A percentile compares a stretch with the other conserved stretches of the same genome.
Conservation (phyloP, 768 basidiomycete species). For the Pleurotus platypus region DNA sequence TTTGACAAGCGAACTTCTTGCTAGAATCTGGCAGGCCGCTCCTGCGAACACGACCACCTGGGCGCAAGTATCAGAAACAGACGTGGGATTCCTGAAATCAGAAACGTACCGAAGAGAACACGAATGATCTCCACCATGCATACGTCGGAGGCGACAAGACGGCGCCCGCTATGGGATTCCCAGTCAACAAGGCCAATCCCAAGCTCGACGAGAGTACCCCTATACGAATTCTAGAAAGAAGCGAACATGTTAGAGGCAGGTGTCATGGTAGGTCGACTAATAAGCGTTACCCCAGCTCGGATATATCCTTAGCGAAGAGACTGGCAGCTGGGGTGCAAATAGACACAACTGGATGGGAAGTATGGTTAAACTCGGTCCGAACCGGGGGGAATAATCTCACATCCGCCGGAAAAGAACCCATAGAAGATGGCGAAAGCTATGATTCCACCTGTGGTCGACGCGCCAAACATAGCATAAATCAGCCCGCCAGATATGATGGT, state of each 20-base stretch:
- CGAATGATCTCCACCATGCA: slow-evolving; percentile 37
- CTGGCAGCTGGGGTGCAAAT: slow-evolving; percentile 34
- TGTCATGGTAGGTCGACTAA: not conserved
- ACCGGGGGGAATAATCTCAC: slow-evolving; percentile 24
- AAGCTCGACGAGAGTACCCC: slow-evolving; percentile 41
- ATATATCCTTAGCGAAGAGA: slow-evolving; percentile 34
- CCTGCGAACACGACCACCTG: slow-evolving; percentile 32
- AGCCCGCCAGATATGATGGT: slow-evolving; percentile 37
- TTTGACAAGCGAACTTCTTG: slow-evolving; percentile 27
- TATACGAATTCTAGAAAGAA: slow-evolving; percentile 35
- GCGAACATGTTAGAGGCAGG: not conserved
- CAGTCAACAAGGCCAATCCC: slow-evolving; percentile 42
- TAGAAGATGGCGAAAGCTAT: slow-evolving; percentile 44
- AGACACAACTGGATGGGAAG: slow-evolving; percentile 29
- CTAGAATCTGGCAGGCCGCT: slow-evolving; percentile 25
- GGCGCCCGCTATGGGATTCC: slow-evolving; percentile 52
- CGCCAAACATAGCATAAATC: slow-evolving; percentile 50
- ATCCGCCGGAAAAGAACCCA: slow-evolving; percentile 54
- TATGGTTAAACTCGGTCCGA: not conserved
- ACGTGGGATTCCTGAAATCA: not conserved
- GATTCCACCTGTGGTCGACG: slow-evolving; percentile 35
- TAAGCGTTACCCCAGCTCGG: slow-evolving; percentile 40
- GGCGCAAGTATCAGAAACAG: not conserved
- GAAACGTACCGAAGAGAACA: slow-evolving; percentile 39
- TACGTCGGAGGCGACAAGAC: slow-evolving; percentile 35